Evolutionary conservation across 2,329 filamentous ascomycete genomes (phyloP).

Genomic region (Hymenoscyphus fraxineus): DNA sequence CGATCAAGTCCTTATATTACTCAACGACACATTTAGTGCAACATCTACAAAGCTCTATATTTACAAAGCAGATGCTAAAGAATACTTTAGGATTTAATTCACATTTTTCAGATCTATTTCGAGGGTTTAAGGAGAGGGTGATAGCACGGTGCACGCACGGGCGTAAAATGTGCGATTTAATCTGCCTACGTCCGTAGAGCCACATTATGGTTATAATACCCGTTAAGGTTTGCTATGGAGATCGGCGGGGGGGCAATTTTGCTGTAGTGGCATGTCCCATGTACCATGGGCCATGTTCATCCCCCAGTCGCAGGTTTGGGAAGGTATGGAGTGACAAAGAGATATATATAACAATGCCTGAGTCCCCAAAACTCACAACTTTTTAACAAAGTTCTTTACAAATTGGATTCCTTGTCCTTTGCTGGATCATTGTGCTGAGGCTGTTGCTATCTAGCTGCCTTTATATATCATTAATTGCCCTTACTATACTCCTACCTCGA

Average conservation of each 20-base stretch:
- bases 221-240: neutral
- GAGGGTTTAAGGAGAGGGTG: too few species aligned
- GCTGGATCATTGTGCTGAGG: neutral
- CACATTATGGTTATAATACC: too few species aligned
- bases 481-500: neutral
- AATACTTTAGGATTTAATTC: too few species aligned
- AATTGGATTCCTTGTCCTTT: neutral
- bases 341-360: neutral
- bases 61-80: too few species aligned
- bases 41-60: too few species aligned
- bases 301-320: neutral
- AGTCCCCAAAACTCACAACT: neutral
- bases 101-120: too few species aligned
- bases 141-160: too few species aligned
- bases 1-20: too few species aligned
- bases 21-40: too few species aligned
- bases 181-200: too few species aligned
- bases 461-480: neutral
- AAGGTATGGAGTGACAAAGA: neutral
- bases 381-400: neutral
- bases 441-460: neutral
- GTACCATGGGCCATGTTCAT: neutral
- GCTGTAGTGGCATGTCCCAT: neutral
- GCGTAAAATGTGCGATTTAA: too few species aligned
- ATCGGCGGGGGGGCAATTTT: neutral